Base-by-base conservation (phyloP, 805 yeast genomes). In the Saccharomyces kudriavzevii region DNA sequence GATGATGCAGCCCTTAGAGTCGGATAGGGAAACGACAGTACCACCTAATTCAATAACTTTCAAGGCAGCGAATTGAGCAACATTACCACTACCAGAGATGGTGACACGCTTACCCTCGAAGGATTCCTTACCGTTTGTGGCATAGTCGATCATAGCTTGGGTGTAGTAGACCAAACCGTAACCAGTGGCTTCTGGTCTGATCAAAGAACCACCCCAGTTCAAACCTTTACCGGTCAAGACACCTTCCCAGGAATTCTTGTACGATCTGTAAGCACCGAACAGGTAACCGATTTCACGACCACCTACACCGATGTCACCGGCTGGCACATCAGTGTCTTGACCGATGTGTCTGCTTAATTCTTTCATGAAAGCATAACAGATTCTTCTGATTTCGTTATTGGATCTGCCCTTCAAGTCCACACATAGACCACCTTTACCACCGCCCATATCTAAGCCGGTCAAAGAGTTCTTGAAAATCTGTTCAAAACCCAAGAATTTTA, bases 111-210 rank as follows among this genome's bases (percentile, higher is more conserved):
- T 91, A 73, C 96, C 97, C 62, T 80, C 75, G 77, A 91, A 86
- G 57, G 89, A 72, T 78, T 89, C 96, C 76, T 84, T 82, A 73
- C 96, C 96, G 61, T 79, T 71, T 60, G 94, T 77, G 61, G 96
- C 96, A 74, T 83, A 83, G 77, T 88, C 91, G 74, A 91, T 88
- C 96, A 90, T 91, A 79, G 90, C 88, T 77, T 89, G 96, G 63
- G 89, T 94, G 79, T 88, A 91, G 85, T 91, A 91, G 60, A 91
- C 90, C 56, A 88, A 78, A 77, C 97, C 97, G 81, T 85, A 91
- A 74, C 97, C 97, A 60, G 97, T 91, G 62, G 97, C 97, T 82
- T 91, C 97, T 61, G 97, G 96, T 76, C 97, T 86, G 77, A 91
- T 89, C 73, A 91, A 80, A 66, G 97, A 91, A 68, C 97, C 97